Evolutionary conservation across 805 yeast species (phyloP).

Genomic region (Yamadazyma takamatsuzukensis): DNA sequence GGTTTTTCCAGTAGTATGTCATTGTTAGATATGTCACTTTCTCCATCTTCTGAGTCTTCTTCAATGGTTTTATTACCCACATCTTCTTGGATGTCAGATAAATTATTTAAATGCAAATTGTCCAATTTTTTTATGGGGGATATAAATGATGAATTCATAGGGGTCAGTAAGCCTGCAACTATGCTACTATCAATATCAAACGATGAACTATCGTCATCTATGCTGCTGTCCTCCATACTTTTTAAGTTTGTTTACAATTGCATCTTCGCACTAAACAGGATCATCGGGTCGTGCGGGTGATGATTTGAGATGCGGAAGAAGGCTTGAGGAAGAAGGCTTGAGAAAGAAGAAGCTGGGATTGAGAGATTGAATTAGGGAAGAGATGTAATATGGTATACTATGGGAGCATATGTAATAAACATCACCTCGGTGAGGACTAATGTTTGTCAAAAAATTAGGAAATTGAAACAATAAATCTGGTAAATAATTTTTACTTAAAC

Average conservation of each 20-base stretch:
- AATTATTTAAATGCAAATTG: slow-evolving; percentile 26
- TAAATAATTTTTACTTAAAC: too few relatives aligned
- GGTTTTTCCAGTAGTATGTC: slow-evolving; percentile 12
- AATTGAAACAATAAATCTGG: too few relatives aligned
- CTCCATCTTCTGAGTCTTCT: slow-evolving; percentile 10
- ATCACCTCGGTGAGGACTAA: too few relatives aligned
- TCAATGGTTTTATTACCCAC: slow-evolving; percentile 3
- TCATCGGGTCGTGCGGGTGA: neutral
- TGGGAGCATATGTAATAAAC: too few relatives aligned
- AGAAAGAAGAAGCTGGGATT: too few relatives aligned
- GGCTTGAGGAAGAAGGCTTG: too few relatives aligned
- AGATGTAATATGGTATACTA: too few relatives aligned
- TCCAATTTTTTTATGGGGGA: slow-evolving; percentile 37
- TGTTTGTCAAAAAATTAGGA: too few relatives aligned
- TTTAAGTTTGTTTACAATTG: slow-evolving; percentile 6
- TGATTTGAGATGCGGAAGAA: too few relatives aligned
- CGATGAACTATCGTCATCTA: slow-evolving; percentile 3
- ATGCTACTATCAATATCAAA: slow-evolving; percentile 8
- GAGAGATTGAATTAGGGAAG: too few relatives aligned
- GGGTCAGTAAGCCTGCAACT: slow-evolving; percentile 10
- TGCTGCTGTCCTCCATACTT: slow-evolving; percentile 3
- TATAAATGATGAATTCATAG: slow-evolving; percentile 17
- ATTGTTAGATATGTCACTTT: slow-evolving; percentile 14
- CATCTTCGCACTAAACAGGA: neutral
- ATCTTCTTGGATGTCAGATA: slow-evolving; percentile 13